Evolutionary conservation across 139 green algal species (phyloP), one percentile per base, ranked within the genome.

Genomic region (Coelastrella sp.): DNA sequence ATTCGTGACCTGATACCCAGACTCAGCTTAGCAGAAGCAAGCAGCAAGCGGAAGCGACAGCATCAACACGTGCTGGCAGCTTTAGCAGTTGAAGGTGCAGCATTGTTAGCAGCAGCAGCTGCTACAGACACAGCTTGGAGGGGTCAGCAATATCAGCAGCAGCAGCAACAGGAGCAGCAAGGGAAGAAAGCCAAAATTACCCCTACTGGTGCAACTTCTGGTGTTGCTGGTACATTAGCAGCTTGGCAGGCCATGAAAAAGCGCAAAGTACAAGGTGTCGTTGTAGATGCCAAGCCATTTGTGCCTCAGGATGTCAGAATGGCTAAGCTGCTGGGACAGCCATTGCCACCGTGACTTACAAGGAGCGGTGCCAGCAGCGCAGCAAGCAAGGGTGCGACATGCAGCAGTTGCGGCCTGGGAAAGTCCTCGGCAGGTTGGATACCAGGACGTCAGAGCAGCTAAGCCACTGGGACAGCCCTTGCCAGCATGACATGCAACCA

Each of bases 51-150:
- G 14, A 78, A 77, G 65, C 64, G 22, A 58, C 82, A 73, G 32
- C 82, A 87, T 20, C 5, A 54, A 4, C n/a, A 78, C 16, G 32
- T 87, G 5, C 32, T 87, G 14, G 2, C 10, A 16, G 65, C 58
- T 16, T 64, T 87, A 56, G 65, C 82, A 56, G 82, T 87, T 5
- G 82, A 87, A 8, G 82, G 82, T 5, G 10, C 32, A 8, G 82
- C 64, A 7, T 19, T 87, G 82, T 65, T 87, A 32, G 82, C 82
- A 65, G 82, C 82, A 57, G 82, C 82, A 20, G 82, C 64, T 47
- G 64, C 82, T 56, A 17, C 64, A 61, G 23, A 22, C 5, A 47
- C 5, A 32, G 54, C 64, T 47, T 64, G 32, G 2, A 79, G 82
- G 82, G 23, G 56, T 23, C 20, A 68, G 59, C 64, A 87, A 23